phyloP scores from a whole-genome alignment of 148 eudicot species.

The Dysphania ambrosioides region DNA sequence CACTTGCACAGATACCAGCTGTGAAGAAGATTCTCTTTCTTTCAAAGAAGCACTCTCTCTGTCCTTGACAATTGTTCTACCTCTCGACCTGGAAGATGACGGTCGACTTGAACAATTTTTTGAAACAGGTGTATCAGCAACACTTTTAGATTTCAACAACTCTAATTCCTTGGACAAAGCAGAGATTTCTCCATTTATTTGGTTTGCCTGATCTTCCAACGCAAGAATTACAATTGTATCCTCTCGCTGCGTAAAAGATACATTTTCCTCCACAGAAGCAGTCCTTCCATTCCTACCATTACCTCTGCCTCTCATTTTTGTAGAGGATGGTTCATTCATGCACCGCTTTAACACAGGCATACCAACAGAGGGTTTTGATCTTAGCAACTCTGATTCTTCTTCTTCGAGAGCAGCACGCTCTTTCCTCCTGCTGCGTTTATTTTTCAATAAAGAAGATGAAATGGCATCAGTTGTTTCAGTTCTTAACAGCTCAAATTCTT shows the following conservation, averaged over 20 bases:
- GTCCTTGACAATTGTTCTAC: background rate
- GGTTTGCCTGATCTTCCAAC: constrained; percentile 11
- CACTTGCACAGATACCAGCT: constrained; percentile 18
- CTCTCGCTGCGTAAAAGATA: constrained; percentile 11
- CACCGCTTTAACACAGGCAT: constrained; percentile 20
- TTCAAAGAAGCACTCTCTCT: constrained; percentile 6
- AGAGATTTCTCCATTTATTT: constrained; percentile 10
- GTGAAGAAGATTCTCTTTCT: constrained; percentile 16
- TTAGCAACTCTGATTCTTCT: constrained; percentile 25
- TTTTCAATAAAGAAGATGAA: constrained; percentile 16
- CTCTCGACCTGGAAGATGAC: constrained; percentile 12
- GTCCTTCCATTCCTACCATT: background rate
- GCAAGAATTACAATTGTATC: constrained; percentile 6
- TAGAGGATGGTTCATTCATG: constrained; percentile 18
- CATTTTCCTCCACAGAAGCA: constrained; percentile 13
- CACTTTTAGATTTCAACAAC: constrained; percentile 10
- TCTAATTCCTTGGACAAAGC: constrained; percentile 13
- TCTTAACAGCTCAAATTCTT: constrained; percentile 41
- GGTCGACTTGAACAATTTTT: constrained; percentile 12
- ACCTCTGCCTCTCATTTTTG: constrained; percentile 11
- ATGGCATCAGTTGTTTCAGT: constrained; percentile 25
- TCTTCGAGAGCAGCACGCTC: constrained; percentile 1
- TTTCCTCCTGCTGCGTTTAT: background rate
- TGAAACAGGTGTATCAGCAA: constrained; percentile 14
- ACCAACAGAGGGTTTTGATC: constrained; percentile 9